phyloP scores from a whole-genome alignment of 495 filamentous ascomycete genomes.

The Paragyromitra xinjiangensis region DNA sequence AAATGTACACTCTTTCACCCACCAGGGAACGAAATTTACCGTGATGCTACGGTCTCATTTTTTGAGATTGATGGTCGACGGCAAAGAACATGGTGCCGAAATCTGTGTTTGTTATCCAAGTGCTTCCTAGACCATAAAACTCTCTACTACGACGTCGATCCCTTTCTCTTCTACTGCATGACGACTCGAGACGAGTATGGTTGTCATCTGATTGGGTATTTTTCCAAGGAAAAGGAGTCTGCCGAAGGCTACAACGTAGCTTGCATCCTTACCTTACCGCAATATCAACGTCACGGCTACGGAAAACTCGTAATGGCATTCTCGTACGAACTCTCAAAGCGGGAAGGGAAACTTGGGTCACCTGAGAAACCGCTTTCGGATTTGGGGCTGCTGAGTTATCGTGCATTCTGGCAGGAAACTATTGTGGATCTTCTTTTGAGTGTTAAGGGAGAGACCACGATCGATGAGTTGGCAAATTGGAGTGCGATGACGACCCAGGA shows the following conservation, averaged over 20 bases:
- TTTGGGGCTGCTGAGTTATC: constrained; percentile 87
- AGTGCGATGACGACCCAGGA: constrained; percentile 95
- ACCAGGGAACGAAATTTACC: constrained; percentile 97
- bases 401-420: constrained; percentile 96
- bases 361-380: constrained; percentile 97
- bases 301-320: constrained; percentile 94
- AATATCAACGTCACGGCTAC: constrained; percentile 93
- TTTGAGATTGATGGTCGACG: constrained; percentile 96
- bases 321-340: constrained; percentile 95
- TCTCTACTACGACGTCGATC: constrained; percentile 99
- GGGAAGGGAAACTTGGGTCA: constrained; percentile 91
- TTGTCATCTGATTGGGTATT: constrained; percentile 93
- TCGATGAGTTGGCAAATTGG: constrained; percentile 70
- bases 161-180: constrained; percentile 99
- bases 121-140: constrained; percentile 99
- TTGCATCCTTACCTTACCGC: constrained; percentile 94
- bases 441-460: constrained; percentile 72
- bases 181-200: constrained; percentile 83
- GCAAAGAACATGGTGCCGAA: constrained; percentile 97
- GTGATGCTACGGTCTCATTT: constrained; percentile 91
- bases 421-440: constrained; percentile 82
- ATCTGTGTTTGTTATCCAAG: constrained; percentile 91
- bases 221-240: constrained; percentile 97
- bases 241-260: constrained; percentile 97
- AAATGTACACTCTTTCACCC: constrained; percentile 95